Percentiles rank a stretch among this genome's conserved stretches.
phyloP scores from a whole-genome alignment of 2,329 filamentous ascomycete genomes.

The Alternaria atra region DNA sequence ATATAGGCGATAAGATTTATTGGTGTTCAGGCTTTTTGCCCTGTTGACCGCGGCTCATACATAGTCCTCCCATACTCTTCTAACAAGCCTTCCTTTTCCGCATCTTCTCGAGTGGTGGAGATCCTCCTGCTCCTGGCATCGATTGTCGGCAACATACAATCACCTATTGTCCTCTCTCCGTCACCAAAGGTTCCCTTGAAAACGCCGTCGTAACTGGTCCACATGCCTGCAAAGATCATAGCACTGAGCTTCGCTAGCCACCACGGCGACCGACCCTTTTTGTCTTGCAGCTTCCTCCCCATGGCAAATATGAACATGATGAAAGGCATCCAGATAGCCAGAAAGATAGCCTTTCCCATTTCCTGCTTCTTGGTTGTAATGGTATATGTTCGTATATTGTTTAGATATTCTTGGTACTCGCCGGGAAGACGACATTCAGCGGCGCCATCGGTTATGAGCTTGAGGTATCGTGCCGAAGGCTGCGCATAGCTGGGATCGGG shows the following conservation, averaged over 20 bases:
- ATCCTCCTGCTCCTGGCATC: neutral
- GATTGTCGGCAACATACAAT: constrained; percentile 20
- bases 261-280: constrained; percentile 71
- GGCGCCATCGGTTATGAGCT: constrained; percentile 80
- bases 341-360: constrained; percentile 71
- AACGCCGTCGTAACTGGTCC: constrained; percentile 70
- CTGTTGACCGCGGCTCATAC: neutral
- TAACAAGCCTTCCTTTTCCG: constrained; percentile 21
- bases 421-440: constrained; percentile 79
- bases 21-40: neutral
- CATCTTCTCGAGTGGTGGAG: constrained; percentile 11
- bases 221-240: constrained; percentile 65
- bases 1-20: neutral
- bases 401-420: constrained; percentile 79
- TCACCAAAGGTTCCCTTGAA: constrained; percentile 80
- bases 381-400: constrained; percentile 73
- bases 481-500: constrained; percentile 78
- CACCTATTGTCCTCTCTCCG: constrained; percentile 72
- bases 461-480: constrained; percentile 83
- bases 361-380: constrained; percentile 73
- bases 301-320: constrained; percentile 64
- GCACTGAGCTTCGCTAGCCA: constrained; percentile 69
- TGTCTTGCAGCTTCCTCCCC: constrained; percentile 64
- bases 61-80: constrained; percentile 14
- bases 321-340: constrained; percentile 66